Evolutionary conservation across 1,284 basidiomycete genomes (phyloP).

Genomic region (Leccinum angustisporum): DNA sequence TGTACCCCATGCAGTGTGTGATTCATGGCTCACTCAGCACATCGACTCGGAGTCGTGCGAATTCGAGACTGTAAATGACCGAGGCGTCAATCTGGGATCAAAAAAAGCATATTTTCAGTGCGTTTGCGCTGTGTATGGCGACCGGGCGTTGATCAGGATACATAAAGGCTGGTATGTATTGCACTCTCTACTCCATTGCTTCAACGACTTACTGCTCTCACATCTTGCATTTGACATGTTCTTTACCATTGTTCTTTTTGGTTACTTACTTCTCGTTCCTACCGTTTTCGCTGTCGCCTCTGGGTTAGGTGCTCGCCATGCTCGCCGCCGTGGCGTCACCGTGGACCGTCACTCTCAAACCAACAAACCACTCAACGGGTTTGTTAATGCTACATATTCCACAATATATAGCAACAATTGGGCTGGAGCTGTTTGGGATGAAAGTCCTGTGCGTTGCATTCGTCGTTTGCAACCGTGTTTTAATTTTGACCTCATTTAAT

Average conservation of each 20-base stretch:
- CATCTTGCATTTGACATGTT: conserved; percentile 1
- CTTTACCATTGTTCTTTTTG: not conserved
- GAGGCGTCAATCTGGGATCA: not conserved
- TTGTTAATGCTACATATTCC: not conserved
- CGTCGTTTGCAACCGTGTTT: not conserved
- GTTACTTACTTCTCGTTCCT: conserved; percentile 2
- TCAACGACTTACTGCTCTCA: not conserved
- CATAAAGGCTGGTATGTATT: not conserved
- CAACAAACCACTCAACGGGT: not conserved
- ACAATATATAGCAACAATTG: not conserved
- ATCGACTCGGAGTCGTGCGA: not conserved
- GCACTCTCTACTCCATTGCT: not conserved
- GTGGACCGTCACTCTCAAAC: not conserved
- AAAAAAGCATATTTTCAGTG: not conserved
- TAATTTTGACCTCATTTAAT: not conserved
- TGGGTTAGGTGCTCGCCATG: not conserved
- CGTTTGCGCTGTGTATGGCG: not conserved
- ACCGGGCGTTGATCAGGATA: not conserved
- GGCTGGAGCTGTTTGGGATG: not conserved
- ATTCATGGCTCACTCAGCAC: not conserved
- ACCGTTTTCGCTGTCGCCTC: conserved; percentile 2
- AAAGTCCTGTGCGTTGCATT: not conserved
- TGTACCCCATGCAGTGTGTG: not conserved
- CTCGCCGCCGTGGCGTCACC: not conserved
- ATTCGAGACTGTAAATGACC: too few species aligned